Percentiles rank a stretch among this genome's conserved stretches.
Conservation (phyloP, 345 rosid genomes). For the Iberis pinnata region DNA sequence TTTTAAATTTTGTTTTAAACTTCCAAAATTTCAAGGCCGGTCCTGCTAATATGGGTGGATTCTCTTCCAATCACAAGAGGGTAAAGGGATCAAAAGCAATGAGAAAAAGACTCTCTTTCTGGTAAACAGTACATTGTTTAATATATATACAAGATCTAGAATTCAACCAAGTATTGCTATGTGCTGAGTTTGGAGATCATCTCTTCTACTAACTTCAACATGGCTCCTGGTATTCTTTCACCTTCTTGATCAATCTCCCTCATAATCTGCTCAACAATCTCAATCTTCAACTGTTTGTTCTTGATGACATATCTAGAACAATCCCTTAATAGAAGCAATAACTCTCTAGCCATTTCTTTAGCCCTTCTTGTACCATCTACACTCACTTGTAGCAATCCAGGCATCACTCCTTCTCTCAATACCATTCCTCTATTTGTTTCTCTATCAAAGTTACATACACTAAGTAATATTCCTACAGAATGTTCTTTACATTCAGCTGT, state of each 20-base stretch:
- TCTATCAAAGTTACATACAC: constrained; percentile 51
- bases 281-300: constrained; percentile 37
- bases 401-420: constrained; percentile 71
- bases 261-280: constrained; percentile 55
- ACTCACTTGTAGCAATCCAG: constrained; percentile 70
- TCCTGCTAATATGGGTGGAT: too few relatives aligned
- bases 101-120: too few relatives aligned
- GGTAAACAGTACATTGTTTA: too few relatives aligned
- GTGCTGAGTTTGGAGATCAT: constrained; percentile 67
- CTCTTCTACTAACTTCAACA: constrained; percentile 59
- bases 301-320: constrained; percentile 29
- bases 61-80: too few relatives aligned
- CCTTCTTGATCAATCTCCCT: constrained; percentile 61
- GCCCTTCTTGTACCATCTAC: constrained; percentile 67
- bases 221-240: constrained; percentile 36
- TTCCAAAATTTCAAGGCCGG: too few relatives aligned
- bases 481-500: constrained; percentile 56
- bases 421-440: constrained; percentile 62
- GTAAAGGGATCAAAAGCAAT: too few relatives aligned
- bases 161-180: background rate
- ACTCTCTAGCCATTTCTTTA: constrained; percentile 50
- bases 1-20: too few relatives aligned
- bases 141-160: constrained; percentile 2
- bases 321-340: constrained; percentile 61
- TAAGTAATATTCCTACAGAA: constrained; percentile 57